Conservation (phyloP, 768 basidiomycete genomes). For the Phallus indusiatus region DNA sequence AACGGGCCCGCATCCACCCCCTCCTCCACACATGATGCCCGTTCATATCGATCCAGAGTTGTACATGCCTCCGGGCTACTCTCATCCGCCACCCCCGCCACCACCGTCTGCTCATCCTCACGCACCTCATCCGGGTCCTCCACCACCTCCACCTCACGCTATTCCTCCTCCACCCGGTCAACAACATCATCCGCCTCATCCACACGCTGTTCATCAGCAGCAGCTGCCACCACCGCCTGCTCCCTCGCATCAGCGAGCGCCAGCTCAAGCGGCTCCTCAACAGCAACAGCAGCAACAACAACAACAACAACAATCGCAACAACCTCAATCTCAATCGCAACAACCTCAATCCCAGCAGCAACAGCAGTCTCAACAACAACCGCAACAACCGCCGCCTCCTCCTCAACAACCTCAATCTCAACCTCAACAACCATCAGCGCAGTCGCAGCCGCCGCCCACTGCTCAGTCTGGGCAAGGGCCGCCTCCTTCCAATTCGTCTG, state of each 20-base stretch:
- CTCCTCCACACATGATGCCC: constrained; percentile 12
- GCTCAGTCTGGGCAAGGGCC: neutral
- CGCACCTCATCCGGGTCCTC: constrained; percentile 10
- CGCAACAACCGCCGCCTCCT: neutral
- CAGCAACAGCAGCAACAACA: constrained; percentile 23
- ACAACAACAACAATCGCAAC: neutral
- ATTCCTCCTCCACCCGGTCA: constrained; percentile 7
- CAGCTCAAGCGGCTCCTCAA: constrained; percentile 24
- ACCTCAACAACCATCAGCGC: neutral
- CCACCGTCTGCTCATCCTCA: too few species aligned
- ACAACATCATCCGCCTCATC: constrained; percentile 16
- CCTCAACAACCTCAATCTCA: neutral
- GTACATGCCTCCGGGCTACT: constrained; percentile 14
- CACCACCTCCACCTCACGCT: constrained; percentile 12
- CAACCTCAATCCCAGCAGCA: neutral
- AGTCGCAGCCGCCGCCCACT: neutral
- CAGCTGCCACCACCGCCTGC: neutral
- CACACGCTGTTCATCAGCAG: constrained; percentile 23
- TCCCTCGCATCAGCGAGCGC: constrained; percentile 13
- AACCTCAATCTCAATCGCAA: neutral
- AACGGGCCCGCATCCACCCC: constrained; percentile 22
- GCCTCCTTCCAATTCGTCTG: neutral
- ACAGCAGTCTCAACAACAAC: neutral
- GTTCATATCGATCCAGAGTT: constrained; percentile 11
- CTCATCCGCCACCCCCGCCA: constrained; percentile 8